These are phyloP conservation scores for Picea sitchensis DNA, from an alignment of 75 land plant species.

Conservation along the genomic window DNA sequence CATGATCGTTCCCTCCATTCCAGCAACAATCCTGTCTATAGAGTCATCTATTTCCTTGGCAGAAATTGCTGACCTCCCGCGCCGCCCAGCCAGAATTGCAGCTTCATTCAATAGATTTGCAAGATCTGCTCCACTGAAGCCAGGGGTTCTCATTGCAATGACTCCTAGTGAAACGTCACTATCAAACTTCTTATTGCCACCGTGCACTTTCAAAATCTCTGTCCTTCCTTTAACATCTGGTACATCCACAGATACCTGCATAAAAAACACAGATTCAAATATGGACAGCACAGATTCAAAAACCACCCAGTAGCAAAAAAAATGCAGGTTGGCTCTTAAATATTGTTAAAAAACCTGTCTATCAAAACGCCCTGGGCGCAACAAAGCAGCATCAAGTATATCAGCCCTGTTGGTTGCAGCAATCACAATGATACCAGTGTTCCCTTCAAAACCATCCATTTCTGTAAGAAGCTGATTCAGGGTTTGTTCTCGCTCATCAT, in stretches of 20 bases:
- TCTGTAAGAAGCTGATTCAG: conserved; percentile 97
- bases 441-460: conserved; percentile 99
- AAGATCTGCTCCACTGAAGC: conserved; percentile 99
- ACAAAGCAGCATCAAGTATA: conserved; percentile 92
- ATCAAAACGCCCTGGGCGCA: conserved; percentile 97
- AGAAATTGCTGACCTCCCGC: conserved; percentile 81
- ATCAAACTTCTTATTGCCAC: conserved; percentile 84
- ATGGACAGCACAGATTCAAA: not conserved
- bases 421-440: conserved; percentile 93
- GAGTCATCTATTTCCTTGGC: conserved; percentile 98
- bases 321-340: not conserved
- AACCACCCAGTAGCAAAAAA: not conserved
- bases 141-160: conserved; percentile 97
- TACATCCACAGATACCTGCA: conserved; percentile 94
- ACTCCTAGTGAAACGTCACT: conserved; percentile 89
- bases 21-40: conserved; percentile 98
- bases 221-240: conserved; percentile 93
- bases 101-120: conserved; percentile 98
- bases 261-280: not conserved
- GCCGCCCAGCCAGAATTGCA: conserved; percentile 94
- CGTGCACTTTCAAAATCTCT: conserved; percentile 96
- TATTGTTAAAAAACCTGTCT: conserved; percentile 62
- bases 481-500: conserved; percentile 97
- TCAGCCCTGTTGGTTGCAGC: conserved; percentile 99
- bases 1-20: conserved; percentile 99